Base-by-base conservation (phyloP, 1,284 basidiomycete species). In the Mycosarcoma mackinlayi region DNA sequence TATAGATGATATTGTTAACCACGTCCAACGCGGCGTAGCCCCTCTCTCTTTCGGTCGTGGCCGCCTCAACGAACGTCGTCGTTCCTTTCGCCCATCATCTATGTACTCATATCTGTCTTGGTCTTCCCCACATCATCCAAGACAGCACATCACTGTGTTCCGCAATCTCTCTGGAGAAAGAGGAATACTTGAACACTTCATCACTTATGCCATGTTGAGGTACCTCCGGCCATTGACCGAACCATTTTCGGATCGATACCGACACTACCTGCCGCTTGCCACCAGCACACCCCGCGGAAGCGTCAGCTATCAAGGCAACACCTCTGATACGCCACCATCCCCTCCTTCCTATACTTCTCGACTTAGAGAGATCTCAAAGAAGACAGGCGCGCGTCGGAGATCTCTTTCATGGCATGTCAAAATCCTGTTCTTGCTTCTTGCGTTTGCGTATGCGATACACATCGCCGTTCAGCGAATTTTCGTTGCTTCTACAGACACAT, bases 161-260 rank as follows among this genome's bases (percentile, higher is more conserved):
- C n/a, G n/a, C n/a, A n/a, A n/a, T n/a, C n/a, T n/a, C n/a, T n/a
- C n/a, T n/a, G n/a, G n/a, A n/a, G n/a, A n/a, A n/a, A n/a, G n/a
- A n/a, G n/a, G n/a, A n/a, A n/a, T n/a, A n/a, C n/a, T n/a, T n/a
- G n/a, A n/a, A n/a, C n/a, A n/a, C n/a, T n/a, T n/a, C n/a, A n/a
- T n/a, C n/a, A n/a, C n/a, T n/a, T n/a, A n/a, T n/a, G n/a, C n/a
- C 61, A 65, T 58, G 62, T 27, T 58, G 39, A 35, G 55, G 11
- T 53, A 64, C 25, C 50, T 64, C 11, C 49, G 55, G 11, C 48
- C 45, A 1, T 13, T 60, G 10, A 48, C 52, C 19, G 56, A 60
- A n/a, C 57, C 63, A n/a, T 59, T 56, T 37, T 47, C 63, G 4
- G 25, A 44, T 18, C 47, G 57, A 31, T 67, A 60, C 23, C 47